These are phyloP conservation scores for Fomes fomentarius DNA, from an alignment of 1,284 basidiomycete species.

Conservation along the genomic window DNA sequence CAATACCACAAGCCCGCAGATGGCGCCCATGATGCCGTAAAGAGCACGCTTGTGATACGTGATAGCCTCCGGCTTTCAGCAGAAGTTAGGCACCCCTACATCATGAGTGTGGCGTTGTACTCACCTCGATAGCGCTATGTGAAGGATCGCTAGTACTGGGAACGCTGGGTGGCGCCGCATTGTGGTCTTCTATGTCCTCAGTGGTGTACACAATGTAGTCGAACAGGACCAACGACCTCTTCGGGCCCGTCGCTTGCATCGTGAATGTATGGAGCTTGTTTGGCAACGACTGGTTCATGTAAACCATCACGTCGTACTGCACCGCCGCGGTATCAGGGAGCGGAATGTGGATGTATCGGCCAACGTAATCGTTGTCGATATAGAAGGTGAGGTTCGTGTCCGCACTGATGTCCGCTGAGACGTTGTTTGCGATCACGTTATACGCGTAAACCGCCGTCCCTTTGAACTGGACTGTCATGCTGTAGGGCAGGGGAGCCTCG, in stretches of 20 bases:
- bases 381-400: conserved; percentile 4
- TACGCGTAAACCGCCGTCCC: conserved; percentile 12
- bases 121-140: too few species aligned
- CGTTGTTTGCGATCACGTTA: conserved; percentile 8
- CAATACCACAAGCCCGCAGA: too few species aligned
- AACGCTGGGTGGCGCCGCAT: too few species aligned
- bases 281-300: conserved; percentile 19
- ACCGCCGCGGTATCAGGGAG: not conserved
- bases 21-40: too few species aligned
- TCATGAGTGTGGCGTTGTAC: too few species aligned
- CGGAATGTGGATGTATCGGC: conserved; percentile 3
- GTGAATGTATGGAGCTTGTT: conserved; percentile 19
- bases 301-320: conserved; percentile 35
- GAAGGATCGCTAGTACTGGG: too few species aligned
- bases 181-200: too few species aligned
- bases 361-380: conserved; percentile 2
- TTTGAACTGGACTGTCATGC: not conserved
- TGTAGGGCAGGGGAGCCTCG: not conserved
- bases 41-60: too few species aligned
- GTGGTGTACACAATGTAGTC: conserved; percentile 24
- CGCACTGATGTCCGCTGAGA: not conserved
- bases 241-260: conserved; percentile 1
- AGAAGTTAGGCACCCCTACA: too few species aligned
- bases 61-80: too few species aligned
- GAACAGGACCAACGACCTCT: conserved; percentile 19